These are phyloP conservation scores for Dactylonectria macrodidyma DNA, from an alignment of 2,329 filamentous ascomycete species.

Conservation along the genomic window DNA sequence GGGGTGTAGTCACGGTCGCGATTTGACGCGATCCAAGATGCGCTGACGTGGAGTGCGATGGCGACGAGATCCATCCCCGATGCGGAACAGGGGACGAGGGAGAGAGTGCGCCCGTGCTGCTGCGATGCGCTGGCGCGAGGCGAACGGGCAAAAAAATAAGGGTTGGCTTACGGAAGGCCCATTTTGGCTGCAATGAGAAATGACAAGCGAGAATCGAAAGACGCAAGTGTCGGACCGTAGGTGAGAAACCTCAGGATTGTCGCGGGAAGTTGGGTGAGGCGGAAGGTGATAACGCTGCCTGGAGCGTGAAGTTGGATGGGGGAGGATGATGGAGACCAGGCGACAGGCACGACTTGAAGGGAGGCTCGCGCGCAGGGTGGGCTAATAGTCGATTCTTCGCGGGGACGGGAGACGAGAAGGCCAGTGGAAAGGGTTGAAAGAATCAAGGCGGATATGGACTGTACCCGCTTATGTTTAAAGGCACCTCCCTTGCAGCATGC, in stretches of 20 bases:
- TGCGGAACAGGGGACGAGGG: constrained; percentile 34
- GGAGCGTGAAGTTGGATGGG: constrained; percentile 41
- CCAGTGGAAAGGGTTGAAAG: constrained; percentile 31
- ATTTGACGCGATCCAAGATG: constrained; percentile 34
- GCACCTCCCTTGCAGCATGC: constrained; percentile 24
- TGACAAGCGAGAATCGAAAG: constrained; percentile 34
- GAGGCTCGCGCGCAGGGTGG: constrained; percentile 25
- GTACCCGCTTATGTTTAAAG: constrained; percentile 28
- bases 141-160: constrained; percentile 32
- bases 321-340: constrained; percentile 39
- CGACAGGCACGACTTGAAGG: constrained; percentile 4
- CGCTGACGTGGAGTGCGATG: constrained; percentile 37
- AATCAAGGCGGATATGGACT: constrained; percentile 31
- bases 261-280: constrained; percentile 27
- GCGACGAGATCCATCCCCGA: constrained; percentile 38
- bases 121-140: constrained; percentile 38
- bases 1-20: constrained; percentile 34
- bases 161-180: constrained; percentile 64
- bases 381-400: constrained; percentile 21
- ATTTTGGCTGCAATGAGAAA: constrained; percentile 47
- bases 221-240: constrained; percentile 15
- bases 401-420: constrained; percentile 30
- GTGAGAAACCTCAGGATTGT: constrained; percentile 22
- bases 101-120: constrained; percentile 30
- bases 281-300: constrained; percentile 41